Base-by-base conservation (phyloP, 2,329 filamentous ascomycete species). In the Colletotrichum karsti region DNA sequence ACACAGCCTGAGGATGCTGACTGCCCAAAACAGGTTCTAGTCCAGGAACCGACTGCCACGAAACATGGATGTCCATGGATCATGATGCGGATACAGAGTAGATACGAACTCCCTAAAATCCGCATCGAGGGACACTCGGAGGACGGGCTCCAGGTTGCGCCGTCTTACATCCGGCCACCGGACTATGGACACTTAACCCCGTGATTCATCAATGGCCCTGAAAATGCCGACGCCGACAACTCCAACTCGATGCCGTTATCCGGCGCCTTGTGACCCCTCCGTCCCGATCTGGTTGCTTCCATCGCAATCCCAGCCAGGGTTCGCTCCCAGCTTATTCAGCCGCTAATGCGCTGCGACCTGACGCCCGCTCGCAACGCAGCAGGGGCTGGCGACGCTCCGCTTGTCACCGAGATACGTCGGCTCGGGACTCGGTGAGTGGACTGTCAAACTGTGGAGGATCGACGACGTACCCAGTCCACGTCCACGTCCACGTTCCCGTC, bases 371-470 rank as follows among this genome's bases (percentile, higher is more conserved):
- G 42, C 22, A 10, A 33, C 42, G 33, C 3, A 46, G n/a, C 46
- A 30, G 13, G 26, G 46, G 30, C 50, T 53, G 46, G 46, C 46
- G 46, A 51, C 28, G 50, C 2, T 63, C 53, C 44, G 64, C 54
- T 39, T 64, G 61, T 68, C 61, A 68, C 65, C 65, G 61, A 68
- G 61, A 33, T 22, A 39, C 20, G 9, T 68, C 66, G 66, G 63
- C 62, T 67, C 56, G 54, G 62, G 33, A 41, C 39, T 65, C 65
- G 55, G 62, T 67, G 44, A 51, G 50, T 53, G 50, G 50, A 28
- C 30, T 50, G 18, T 44, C 65, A 51, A 61, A 20, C 28, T 69
- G 66, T 67, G 66, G 63, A 69, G 62, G 63, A 69, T 69, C 63
- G 66, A 69, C 63, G 35, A 15, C 48, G 61, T 44, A 50, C 48